These are phyloP conservation scores for Thyridium curvatum DNA, from an alignment of 2,329 filamentous ascomycete genomes.

Conservation along the genomic window DNA sequence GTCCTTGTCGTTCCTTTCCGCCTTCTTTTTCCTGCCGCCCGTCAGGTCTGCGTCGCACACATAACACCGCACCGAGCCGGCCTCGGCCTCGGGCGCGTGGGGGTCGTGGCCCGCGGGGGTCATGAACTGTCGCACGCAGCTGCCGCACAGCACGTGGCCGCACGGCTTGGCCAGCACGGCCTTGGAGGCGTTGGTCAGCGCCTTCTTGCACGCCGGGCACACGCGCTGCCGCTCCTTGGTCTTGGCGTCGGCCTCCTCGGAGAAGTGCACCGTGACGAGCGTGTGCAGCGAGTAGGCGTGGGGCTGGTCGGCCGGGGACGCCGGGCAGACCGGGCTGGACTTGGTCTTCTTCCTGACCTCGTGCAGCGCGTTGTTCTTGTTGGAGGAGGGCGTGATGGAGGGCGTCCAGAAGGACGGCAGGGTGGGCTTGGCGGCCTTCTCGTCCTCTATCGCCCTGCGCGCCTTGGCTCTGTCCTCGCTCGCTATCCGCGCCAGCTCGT, in stretches of 20 bases:
- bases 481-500: conserved; percentile 66
- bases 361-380: conserved; percentile 50
- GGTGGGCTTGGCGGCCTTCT: conserved; percentile 59
- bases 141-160: conserved; percentile 84
- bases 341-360: conserved; percentile 57
- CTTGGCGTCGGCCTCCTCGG: conserved; percentile 52
- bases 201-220: conserved; percentile 84
- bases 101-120: conserved; percentile 51
- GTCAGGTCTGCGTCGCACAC: conserved; percentile 81
- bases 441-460: conserved; percentile 63
- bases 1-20: conserved; percentile 33
- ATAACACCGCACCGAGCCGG: conserved; percentile 62
- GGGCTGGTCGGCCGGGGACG: conserved; percentile 56
- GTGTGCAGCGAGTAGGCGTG: conserved; percentile 75
- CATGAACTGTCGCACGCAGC: conserved; percentile 81
- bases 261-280: conserved; percentile 71
- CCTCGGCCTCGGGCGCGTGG: conserved; percentile 44
- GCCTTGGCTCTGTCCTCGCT: conserved; percentile 64
- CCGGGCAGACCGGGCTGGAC: conserved; percentile 68
- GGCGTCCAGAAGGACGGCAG: conserved; percentile 93
- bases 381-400: conserved; percentile 66
- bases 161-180: conserved; percentile 82
- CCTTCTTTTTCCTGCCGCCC: conserved; percentile 35
- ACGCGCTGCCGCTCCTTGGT: conserved; percentile 33
- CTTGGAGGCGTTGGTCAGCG: conserved; percentile 73